Evolutionary conservation across 768 basidiomycete species (phyloP).

Genomic region (Hericium rajendrae): DNA sequence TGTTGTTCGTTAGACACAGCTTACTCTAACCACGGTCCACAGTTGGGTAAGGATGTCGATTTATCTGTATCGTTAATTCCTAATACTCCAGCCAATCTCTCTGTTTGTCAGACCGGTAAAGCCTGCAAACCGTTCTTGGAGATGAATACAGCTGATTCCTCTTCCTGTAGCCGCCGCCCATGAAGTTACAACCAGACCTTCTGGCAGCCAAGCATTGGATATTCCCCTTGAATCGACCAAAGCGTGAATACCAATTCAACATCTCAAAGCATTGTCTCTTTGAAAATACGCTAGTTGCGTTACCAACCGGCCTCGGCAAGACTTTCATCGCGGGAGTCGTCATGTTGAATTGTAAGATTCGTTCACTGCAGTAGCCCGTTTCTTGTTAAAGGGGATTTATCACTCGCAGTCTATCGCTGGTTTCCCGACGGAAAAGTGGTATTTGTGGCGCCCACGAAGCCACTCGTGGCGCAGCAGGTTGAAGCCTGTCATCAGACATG

Average conservation of each 20-base stretch:
- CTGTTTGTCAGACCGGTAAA: too few species aligned
- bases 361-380: background rate
- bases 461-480: conserved; percentile 91
- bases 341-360: conserved; percentile 79
- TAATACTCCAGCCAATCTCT: background rate
- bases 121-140: background rate
- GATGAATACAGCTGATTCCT: background rate
- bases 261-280: conserved; percentile 80
- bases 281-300: conserved; percentile 87
- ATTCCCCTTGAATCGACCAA: conserved; percentile 80
- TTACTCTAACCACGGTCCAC: background rate
- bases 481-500: conserved; percentile 88
- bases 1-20: background rate
- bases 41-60: conserved; percentile 10
- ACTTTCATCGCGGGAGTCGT: conserved; percentile 96
- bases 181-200: conserved; percentile 73
- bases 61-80: background rate
- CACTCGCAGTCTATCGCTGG: conserved; percentile 71
- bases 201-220: conserved; percentile 81
- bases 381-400: background rate
- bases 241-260: conserved; percentile 91
- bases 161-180: conserved; percentile 48
- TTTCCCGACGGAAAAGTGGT: conserved; percentile 87
- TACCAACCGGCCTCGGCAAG: conserved; percentile 95
- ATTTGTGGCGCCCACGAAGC: conserved; percentile 94